Evolutionary conservation across 2,329 filamentous ascomycete species (phyloP).

Genomic region (Escovopsis sp.): DNA sequence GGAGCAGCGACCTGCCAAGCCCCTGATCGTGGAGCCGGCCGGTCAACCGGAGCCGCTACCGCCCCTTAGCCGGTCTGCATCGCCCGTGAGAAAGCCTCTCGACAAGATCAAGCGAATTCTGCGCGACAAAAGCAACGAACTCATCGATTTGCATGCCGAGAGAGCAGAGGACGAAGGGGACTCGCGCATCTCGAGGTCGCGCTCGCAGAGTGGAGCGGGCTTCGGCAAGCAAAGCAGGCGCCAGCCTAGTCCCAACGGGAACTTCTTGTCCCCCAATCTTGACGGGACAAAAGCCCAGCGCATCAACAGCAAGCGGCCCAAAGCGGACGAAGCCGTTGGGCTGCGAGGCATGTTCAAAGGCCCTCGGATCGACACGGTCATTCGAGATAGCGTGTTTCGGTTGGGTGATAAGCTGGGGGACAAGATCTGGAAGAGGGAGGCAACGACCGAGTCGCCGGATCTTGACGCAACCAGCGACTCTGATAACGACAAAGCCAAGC

Average conservation of each 20-base stretch:
- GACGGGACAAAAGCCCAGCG: conserved; percentile 12
- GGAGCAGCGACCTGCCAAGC: conserved; percentile 30
- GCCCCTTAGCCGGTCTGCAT: conserved; percentile 44
- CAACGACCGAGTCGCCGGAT: conserved; percentile 19
- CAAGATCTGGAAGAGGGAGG: conserved; percentile 40
- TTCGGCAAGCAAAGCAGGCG: conserved; percentile 6
- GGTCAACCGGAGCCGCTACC: conserved; percentile 51
- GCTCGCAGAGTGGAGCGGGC: conserved; percentile 12
- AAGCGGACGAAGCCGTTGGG: conserved; percentile 17
- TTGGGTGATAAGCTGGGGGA: conserved; percentile 37
- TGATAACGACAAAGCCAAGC: conserved; percentile 27
- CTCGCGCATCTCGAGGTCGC: conserved; percentile 13
- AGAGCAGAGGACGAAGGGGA: conserved; percentile 21
- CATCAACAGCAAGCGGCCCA: conserved; percentile 32
- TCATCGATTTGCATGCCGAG: conserved; percentile 17
- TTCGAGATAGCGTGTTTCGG: conserved; percentile 44
- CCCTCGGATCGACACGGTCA: conserved; percentile 56
- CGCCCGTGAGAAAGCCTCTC: conserved; percentile 47
- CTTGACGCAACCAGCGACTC: conserved; percentile 33
- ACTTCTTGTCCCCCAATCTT: conserved; percentile 19
- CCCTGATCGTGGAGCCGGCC: conserved; percentile 38
- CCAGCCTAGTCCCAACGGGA: conserved; percentile 10
- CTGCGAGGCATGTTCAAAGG: conserved; percentile 62
- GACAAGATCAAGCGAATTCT: conserved; percentile 41
- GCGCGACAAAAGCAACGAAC: conserved; percentile 36